Evolutionary conservation across 2,329 filamentous ascomycete species (phyloP), one percentile per base, ranked within the genome.

Genomic region (Fusarium beomiforme): DNA sequence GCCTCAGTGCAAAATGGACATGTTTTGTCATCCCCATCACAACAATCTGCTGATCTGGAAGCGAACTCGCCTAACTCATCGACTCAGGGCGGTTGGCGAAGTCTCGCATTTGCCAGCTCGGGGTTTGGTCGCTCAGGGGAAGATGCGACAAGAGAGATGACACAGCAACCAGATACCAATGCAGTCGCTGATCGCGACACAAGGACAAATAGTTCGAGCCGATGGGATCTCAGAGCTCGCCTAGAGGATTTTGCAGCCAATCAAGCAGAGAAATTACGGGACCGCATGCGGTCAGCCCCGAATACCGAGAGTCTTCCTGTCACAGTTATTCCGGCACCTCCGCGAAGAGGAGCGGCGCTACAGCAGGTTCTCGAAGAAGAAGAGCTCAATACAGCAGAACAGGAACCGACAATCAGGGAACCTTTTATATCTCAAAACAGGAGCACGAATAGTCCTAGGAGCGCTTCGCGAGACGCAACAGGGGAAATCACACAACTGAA

Each of bases 161-260:
- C 49, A 7, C 62, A 62, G 39, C 51, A 49, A 26, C 24, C 69
- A 23, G 57, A 61, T n/a, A 57, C 41, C 4, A 69, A 43, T 21
- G 10, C 59, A 36, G 57, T 53, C 16, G 53, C 55, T 11, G 60
- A 61, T 5, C 66, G 50, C 26, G 42, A 42, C 37, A 57, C 44
- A 19, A 55, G 65, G 34, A 47, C 59, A 33, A 75, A 75, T 13
- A 75, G 72, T 21, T 60, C 74, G 19, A 73, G 76, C 26, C 80
- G 84, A 43, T 91, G 89, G 89, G 88, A 90, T 73, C 73, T 91
- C 13, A 85, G 84, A 36, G 82, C 82, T 13, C 84, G 88, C 17
- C 76, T 91, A 3, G 89, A 91, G 64, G 86, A 90, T 50, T 91
- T 91, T 72, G 88, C 89, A 2, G 87, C 83, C 2, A 85, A 83